Evolutionary conservation across 2,329 filamentous ascomycete species (phyloP).

Genomic region (Ophioceras dolichostomum): DNA sequence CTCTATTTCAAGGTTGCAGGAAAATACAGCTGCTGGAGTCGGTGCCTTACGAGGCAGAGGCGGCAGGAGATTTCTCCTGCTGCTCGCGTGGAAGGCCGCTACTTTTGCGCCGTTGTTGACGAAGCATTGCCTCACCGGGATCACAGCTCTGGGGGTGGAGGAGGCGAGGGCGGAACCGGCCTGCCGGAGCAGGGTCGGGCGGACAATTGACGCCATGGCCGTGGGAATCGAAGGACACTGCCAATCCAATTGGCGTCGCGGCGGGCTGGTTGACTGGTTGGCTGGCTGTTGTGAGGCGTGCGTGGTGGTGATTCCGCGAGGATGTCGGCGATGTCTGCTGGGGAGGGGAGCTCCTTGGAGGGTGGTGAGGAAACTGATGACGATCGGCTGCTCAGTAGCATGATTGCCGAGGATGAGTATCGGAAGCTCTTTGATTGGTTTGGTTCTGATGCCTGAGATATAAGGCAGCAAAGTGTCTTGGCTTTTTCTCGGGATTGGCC

Average conservation of each 20-base stretch:
- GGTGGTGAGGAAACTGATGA: no score
- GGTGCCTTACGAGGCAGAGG: slow-evolving; percentile 78
- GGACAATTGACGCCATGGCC: slow-evolving; percentile 43
- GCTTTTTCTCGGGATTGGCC: no score
- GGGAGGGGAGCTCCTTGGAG: no score
- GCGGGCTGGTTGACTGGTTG: background rate
- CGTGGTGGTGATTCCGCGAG: background rate
- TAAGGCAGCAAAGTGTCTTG: background rate
- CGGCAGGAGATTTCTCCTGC: slow-evolving; percentile 64
- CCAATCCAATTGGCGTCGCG: no score
- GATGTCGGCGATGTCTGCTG: no score
- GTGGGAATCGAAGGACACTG: no score
- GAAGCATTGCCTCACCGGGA: no score
- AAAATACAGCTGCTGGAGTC: no score
- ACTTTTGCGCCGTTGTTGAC: slow-evolving; percentile 35
- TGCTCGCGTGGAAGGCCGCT: slow-evolving; percentile 79
- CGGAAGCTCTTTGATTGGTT: slow-evolving; percentile 31
- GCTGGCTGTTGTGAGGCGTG: background rate
- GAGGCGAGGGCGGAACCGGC: slow-evolving; percentile 12
- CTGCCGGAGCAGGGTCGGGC: slow-evolving; percentile 21
- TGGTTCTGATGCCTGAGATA: background rate
- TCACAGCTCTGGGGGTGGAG: no score
- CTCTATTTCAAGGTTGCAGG: no score
- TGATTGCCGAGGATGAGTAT: slow-evolving; percentile 44
- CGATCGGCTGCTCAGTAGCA: no score